A percentile compares a stretch with the other conserved stretches of the same genome.
phyloP scores from a whole-genome alignment of 805 yeast genomes.

The Metschnikowia reukaufii region DNA sequence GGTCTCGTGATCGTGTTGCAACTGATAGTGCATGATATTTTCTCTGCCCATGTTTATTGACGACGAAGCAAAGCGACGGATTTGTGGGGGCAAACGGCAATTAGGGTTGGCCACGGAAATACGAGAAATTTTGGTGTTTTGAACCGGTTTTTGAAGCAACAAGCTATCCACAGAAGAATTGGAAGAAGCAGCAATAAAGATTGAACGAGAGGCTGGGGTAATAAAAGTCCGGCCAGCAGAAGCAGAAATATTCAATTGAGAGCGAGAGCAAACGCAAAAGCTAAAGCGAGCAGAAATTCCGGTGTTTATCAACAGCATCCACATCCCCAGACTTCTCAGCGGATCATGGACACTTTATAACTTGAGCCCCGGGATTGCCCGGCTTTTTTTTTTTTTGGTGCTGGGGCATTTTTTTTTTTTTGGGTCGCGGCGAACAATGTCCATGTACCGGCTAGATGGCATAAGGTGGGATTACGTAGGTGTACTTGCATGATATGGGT shows the following conservation, averaged over 20 bases:
- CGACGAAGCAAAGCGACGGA: constrained; percentile 5
- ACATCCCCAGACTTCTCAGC: constrained; percentile 2
- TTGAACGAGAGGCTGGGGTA: no score
- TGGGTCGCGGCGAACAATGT: constrained; percentile 15
- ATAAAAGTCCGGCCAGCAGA: no score
- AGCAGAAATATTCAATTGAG: no score
- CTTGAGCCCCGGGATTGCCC: not conserved
- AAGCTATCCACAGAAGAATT: no score
- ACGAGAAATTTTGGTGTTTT: not conserved
- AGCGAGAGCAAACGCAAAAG: not conserved
- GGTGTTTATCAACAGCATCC: constrained; percentile 3
- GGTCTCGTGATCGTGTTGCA: constrained; percentile 41
- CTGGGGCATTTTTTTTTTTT: constrained; percentile 7
- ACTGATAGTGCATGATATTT: constrained; percentile 40
- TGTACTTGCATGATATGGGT: constrained; percentile 15
- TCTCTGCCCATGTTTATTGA: constrained; percentile 40
- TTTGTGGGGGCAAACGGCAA: no score
- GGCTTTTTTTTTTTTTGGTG: constrained; percentile 7
- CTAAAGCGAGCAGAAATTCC: not conserved
- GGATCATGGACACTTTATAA: constrained; percentile 8
- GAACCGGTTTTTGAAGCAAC: not conserved
- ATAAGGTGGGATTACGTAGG: constrained; percentile 17
- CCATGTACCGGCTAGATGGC: constrained; percentile 10
- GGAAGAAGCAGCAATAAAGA: no score
- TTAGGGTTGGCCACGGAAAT: not conserved